Percentiles rank a stretch among this genome's conserved stretches.
These are phyloP conservation scores for Nectriaceae sp. DNA, from an alignment of 2,329 filamentous ascomycete genomes.

Conservation along the genomic window DNA sequence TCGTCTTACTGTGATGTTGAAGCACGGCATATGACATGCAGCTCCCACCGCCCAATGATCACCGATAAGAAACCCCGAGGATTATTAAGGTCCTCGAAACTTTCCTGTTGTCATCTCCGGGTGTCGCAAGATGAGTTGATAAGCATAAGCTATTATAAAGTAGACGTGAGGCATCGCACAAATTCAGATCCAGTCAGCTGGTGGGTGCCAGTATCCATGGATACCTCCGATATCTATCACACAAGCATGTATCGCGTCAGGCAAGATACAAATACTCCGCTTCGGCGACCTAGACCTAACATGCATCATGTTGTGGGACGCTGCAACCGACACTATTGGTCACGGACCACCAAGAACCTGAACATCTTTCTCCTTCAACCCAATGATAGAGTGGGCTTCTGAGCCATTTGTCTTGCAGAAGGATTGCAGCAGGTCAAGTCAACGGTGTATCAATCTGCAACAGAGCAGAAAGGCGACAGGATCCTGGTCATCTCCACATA, in stretches of 20 bases:
- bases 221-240: too few relatives aligned
- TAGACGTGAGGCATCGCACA: too few relatives aligned
- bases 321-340: conserved; percentile 11
- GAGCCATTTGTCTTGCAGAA: conserved; percentile 10
- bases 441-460: conserved; percentile 1
- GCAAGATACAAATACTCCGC: not conserved
- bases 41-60: not conserved
- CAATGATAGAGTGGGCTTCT: conserved; percentile 3
- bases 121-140: too few relatives aligned
- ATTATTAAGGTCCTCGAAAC: too few relatives aligned
- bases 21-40: not conserved
- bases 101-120: too few relatives aligned
- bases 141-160: too few relatives aligned
- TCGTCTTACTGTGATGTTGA: too few relatives aligned
- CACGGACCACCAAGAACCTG: conserved; percentile 2
- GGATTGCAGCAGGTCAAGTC: conserved; percentile 2
- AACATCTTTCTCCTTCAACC: not conserved
- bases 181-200: too few relatives aligned
- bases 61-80: not conserved
- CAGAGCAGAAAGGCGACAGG: not conserved
- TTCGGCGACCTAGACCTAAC: not conserved
- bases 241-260: not conserved
- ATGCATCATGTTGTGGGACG: conserved; percentile 8
- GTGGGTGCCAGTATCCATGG: too few relatives aligned
- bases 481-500: not conserved